Percentiles rank a stretch among this genome's conserved stretches.
Evolutionary conservation across 2,329 filamentous ascomycete species (phyloP).

Genomic region (Zarea fungicola): DNA sequence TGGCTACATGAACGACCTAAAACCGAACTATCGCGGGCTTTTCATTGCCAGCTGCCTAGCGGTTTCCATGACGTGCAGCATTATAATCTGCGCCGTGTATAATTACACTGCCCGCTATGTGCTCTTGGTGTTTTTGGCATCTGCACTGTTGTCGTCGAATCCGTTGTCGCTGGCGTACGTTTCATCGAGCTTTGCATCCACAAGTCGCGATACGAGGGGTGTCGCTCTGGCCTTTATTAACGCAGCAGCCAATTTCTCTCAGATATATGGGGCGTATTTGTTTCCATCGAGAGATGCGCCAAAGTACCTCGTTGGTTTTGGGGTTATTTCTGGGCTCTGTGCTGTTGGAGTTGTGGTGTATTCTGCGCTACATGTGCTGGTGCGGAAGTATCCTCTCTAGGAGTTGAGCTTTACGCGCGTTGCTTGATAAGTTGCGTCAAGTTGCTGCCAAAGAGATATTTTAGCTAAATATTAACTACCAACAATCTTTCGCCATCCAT

Average conservation of each 20-base stretch:
- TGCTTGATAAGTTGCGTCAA: too few relatives aligned
- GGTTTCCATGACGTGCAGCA: slow-evolving; percentile 29
- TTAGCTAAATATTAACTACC: too few relatives aligned
- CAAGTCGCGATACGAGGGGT: slow-evolving; percentile 36
- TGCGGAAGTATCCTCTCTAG: too few relatives aligned
- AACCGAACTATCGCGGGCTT: slow-evolving; percentile 39
- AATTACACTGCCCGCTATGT: slow-evolving; percentile 48
- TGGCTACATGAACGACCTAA: slow-evolving; percentile 42
- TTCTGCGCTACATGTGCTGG: slow-evolving; percentile 11
- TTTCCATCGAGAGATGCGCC: slow-evolving; percentile 42
- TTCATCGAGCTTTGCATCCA: slow-evolving; percentile 44
- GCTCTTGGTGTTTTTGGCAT: slow-evolving; percentile 50
- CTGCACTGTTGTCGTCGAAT: slow-evolving; percentile 49
- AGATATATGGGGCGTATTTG: slow-evolving; percentile 47
- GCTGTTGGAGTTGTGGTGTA: slow-evolving; percentile 11
- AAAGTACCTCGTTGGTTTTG: slow-evolving; percentile 40
- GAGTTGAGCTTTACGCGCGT: too few relatives aligned
- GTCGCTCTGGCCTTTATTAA: slow-evolving; percentile 48
- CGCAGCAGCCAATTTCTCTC: slow-evolving; percentile 44
- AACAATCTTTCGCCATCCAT: too few relatives aligned
- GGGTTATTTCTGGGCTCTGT: slow-evolving; percentile 20
- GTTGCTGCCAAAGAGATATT: too few relatives aligned
- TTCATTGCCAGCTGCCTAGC: slow-evolving; percentile 44
- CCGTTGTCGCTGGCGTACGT: slow-evolving; percentile 46
- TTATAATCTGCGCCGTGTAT: slow-evolving; percentile 40